Evolutionary conservation across 163 green algal genomes (phyloP), one percentile per base, ranked within the genome.

Genomic region (Chlorella variabilis): DNA sequence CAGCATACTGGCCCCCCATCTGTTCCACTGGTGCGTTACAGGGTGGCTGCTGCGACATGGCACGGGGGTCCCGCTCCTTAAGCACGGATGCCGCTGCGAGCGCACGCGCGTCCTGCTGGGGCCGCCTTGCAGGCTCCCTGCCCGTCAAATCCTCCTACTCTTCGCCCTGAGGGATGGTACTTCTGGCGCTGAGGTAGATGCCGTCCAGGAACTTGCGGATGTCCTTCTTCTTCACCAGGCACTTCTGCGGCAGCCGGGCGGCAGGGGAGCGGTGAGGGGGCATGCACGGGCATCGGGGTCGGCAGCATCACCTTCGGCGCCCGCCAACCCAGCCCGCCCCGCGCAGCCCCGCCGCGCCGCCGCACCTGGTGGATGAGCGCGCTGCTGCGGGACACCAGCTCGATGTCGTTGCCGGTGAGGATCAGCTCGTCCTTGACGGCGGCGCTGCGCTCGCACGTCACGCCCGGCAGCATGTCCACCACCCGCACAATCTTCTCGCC

Each of bases 191-290:
- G 38, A 99, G 89, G 83, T 99, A 99, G 83, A 99, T 94, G 81
- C 97, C 97, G 77, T 99, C 97, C 85, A 99, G 87, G 91, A 99
- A 99, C 93, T 99, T 99, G 80, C 97, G 91, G 91, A 99, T 99
- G 88, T 99, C 97, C 94, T 85, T 85, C 48, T 81, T 65, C 65
- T 79, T 79, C 25, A 82, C 74, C 4, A 85, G 81, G 73, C 81
- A 85, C 58, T 71, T 71, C 74, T 80, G 67, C 67, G 27, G 67
- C 21, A 23, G 13, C 23, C 0, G 36, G n/a, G 51, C 3, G 17
- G 65, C 36, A 31, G 65, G 8, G 36, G 25, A 36, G 38, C 25
- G 7, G 20, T 18, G 66, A 38, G 23, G 66, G 21, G 27, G 66
- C 39, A n/a, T 39, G 66, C 15, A 13, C 9, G 31, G 11, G 25